Conservation (phyloP, 108 stramenopile species). For the Epipyxis sp. region DNA sequence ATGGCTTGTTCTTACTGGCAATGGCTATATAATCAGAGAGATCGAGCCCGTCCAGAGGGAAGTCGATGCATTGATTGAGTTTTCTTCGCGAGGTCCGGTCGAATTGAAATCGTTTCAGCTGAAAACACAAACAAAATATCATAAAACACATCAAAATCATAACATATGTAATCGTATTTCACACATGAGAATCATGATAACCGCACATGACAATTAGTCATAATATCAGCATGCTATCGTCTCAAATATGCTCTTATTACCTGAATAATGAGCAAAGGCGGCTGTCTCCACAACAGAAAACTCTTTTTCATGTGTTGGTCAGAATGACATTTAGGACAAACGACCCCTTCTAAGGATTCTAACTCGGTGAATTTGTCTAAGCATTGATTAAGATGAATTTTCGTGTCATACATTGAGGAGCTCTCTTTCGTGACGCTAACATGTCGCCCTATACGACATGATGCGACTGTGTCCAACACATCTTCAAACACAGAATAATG, state of each 20-base stretch:
- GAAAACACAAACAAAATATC: no score
- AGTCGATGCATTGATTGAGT: neutral
- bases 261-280: slow-evolving; percentile 18
- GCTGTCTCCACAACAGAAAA: slow-evolving; percentile 2
- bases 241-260: no score
- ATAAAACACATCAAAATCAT: no score
- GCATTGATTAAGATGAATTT: slow-evolving; percentile 6
- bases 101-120: slow-evolving; percentile 35
- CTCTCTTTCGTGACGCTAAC: neutral
- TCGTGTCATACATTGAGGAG: neutral
- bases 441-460: neutral
- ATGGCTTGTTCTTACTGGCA: no score
- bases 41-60: slow-evolving; percentile 26
- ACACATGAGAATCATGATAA: no score
- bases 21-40: neutral
- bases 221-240: no score
- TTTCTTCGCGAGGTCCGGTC: neutral
- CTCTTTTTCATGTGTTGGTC: neutral
- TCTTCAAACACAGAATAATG: neutral
- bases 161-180: no score
- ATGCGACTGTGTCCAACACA: neutral
- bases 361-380: neutral
- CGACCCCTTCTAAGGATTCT: neutral
- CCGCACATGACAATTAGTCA: no score
- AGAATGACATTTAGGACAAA: slow-evolving; percentile 5